Conservation (phyloP, 1,284 basidiomycete genomes). For the Athelia psychrophila region DNA sequence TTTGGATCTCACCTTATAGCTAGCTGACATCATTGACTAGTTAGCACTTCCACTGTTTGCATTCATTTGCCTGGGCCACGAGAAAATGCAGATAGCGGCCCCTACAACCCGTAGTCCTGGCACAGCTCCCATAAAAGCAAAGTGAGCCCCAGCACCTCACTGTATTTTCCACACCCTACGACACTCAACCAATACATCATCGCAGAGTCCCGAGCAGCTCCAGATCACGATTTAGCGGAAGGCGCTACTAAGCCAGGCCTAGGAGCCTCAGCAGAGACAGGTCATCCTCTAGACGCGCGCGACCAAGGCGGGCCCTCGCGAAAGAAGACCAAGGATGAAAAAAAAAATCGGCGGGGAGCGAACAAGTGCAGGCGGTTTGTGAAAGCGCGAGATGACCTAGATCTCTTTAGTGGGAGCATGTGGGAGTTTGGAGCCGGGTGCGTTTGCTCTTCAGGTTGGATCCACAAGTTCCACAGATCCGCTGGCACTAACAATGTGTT, state of each 20-base stretch:
- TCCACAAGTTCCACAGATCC: no score
- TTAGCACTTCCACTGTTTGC: no score
- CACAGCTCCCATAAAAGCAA: constrained; percentile 72
- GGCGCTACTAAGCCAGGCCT: constrained; percentile 45
- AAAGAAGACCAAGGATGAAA: constrained; percentile 56
- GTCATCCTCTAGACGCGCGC: constrained; percentile 22
- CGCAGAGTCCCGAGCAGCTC: constrained; percentile 29
- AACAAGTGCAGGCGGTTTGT: constrained; percentile 78
- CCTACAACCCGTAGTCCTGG: constrained; percentile 38
- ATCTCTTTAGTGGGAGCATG: constrained; percentile 61
- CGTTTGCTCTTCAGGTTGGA: constrained; percentile 21
- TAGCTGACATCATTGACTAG: no score
- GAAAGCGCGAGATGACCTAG: constrained; percentile 70
- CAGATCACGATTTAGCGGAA: constrained; percentile 80
- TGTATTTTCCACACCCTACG: not conserved
- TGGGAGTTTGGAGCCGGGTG: constrained; percentile 69
- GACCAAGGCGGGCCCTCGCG: constrained; percentile 26
- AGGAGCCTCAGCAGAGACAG: constrained; percentile 13
- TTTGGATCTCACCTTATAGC: no score
- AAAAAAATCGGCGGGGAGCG: constrained; percentile 70
- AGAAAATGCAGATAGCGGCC: no score
- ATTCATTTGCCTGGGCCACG: no score
- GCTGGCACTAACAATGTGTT: no score
- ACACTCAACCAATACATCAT: constrained; percentile 38
- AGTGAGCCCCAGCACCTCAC: constrained; percentile 44